Evolutionary conservation across 1,139 yeast species (phyloP), one percentile per base, ranked within the genome.

Genomic region (Lodderomyces margitis): DNA sequence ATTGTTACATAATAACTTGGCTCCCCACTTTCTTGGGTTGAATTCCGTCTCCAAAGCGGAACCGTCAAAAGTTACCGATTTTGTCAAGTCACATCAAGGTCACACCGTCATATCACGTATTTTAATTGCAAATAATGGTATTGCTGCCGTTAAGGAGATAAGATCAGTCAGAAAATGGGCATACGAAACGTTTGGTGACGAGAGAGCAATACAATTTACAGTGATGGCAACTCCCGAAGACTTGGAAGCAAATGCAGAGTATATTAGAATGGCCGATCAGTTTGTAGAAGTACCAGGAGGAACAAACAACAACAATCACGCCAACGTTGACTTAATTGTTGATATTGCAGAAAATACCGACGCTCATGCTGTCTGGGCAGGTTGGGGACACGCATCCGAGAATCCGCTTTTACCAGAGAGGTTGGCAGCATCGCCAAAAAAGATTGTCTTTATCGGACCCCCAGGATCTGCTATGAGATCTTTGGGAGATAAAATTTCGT

Each of bases 191-290:
- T 92, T 92, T 70, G 96, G 96, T 49, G 83, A 94, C 59, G 98
- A 92, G 66, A 78, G 87, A 59, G 91, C 95, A 48, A 86, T 92
- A 51, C 89, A 87, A 55, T 94, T 92, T 61, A 92, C 92, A 33
- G 98, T 87, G 36, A 92, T 92, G 99, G 98, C 98, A 45, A 92
- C 99, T 19, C 98, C 98, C 16, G 99, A 92, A 66, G 99, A 92
- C 71, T 72, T 92, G 57, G 91, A 80, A 54, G 96, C 98, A 49
- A 94, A 94, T 57, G 95, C 98, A 19, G 99, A 92, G 62, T 92
- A 92, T 65, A 89, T 92, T 60, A 81, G 98, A 66, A 92, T 92
- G 98, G 98, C 98, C 36, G 99, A 92, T 64, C 97, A 91, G 68
- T 92, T 86, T 61, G 89, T 92, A 50, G 97, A 91, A 62, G 98